Percentiles rank a stretch among this genome's conserved stretches.
Evolutionary conservation across 192 early-diverging fungal species (phyloP).

Genomic region (Gaertneriomyces semiglobifer): DNA sequence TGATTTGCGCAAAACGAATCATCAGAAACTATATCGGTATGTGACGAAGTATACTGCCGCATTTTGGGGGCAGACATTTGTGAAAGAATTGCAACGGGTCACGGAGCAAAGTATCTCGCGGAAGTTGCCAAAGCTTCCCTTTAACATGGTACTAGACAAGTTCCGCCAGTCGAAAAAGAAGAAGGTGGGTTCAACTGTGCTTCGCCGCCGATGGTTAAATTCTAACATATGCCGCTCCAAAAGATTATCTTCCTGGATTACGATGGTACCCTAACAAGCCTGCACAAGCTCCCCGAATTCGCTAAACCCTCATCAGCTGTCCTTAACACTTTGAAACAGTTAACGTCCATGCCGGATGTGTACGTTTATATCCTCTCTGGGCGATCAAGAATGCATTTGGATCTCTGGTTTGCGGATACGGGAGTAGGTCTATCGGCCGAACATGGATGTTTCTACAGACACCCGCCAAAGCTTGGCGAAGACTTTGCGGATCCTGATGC

Average conservation of each 20-base stretch:
- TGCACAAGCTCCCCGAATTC: constrained; percentile 88
- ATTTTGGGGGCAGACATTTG: constrained; percentile 95
- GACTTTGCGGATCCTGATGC: constrained; percentile 42
- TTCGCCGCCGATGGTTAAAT: neutral
- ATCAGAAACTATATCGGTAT: constrained; percentile 90
- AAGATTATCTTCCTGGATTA: constrained; percentile 88
- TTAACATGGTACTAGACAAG: constrained; percentile 48
- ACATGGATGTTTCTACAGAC: constrained; percentile 97
- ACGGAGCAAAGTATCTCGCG: constrained; percentile 63
- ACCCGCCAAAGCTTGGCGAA: constrained; percentile 68
- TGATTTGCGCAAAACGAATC: constrained; percentile 72
- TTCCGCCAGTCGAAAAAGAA: constrained; percentile 60
- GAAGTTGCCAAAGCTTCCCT: constrained; percentile 60
- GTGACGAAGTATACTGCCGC: constrained; percentile 96
- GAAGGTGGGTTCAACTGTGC: constrained; percentile 38
- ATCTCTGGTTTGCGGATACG: constrained; percentile 83
- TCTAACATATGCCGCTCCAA: neutral
- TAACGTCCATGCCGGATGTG: constrained; percentile 75
- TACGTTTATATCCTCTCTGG: constrained; percentile 96
- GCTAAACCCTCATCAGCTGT: constrained; percentile 77
- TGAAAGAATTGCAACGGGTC: constrained; percentile 75
- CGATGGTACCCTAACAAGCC: constrained; percentile 90
- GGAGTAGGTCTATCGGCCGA: constrained; percentile 93
- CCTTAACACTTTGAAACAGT: constrained; percentile 63
- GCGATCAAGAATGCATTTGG: constrained; percentile 82